Percentiles rank a stretch among this genome's conserved stretches.
Conservation (phyloP, 768 basidiomycete genomes). For the Auriscalpium orientale region DNA sequence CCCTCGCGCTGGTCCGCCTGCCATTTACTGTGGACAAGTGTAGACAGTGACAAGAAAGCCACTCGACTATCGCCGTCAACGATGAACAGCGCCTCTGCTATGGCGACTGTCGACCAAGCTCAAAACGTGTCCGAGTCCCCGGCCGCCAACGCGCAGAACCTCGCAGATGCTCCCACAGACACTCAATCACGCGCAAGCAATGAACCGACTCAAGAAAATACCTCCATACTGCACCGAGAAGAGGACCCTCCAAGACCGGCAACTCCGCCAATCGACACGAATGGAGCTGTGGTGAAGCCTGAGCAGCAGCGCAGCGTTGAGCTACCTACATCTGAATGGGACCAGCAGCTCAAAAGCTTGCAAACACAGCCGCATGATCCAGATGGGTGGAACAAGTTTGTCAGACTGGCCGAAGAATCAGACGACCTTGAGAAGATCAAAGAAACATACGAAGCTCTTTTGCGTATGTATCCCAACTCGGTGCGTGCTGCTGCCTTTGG, state of each 20-base stretch:
- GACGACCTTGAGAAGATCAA: constrained; percentile 78
- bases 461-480: constrained; percentile 85
- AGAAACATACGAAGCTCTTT: constrained; percentile 72
- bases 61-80: not conserved
- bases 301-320: constrained; percentile 12
- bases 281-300: constrained; percentile 5
- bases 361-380: constrained; percentile 65
- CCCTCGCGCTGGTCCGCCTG: not conserved
- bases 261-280: constrained; percentile 12
- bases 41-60: not conserved
- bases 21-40: not conserved
- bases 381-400: constrained; percentile 70
- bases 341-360: constrained; percentile 51
- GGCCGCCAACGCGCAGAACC: not conserved
- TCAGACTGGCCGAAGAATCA: constrained; percentile 68
- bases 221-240: constrained; percentile 28
- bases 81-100: not conserved
- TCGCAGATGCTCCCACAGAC: constrained; percentile 1
- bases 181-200: constrained; percentile 21
- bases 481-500: constrained; percentile 42
- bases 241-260: constrained; percentile 23
- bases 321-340: constrained; percentile 55
- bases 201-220: constrained; percentile 30
- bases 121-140: constrained; percentile 7
- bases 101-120: not conserved